Percentiles rank a stretch among this genome's conserved stretches.
Evolutionary conservation across 2,329 filamentous ascomycete species (phyloP).

Genomic region (Gliomastix tumulicola): DNA sequence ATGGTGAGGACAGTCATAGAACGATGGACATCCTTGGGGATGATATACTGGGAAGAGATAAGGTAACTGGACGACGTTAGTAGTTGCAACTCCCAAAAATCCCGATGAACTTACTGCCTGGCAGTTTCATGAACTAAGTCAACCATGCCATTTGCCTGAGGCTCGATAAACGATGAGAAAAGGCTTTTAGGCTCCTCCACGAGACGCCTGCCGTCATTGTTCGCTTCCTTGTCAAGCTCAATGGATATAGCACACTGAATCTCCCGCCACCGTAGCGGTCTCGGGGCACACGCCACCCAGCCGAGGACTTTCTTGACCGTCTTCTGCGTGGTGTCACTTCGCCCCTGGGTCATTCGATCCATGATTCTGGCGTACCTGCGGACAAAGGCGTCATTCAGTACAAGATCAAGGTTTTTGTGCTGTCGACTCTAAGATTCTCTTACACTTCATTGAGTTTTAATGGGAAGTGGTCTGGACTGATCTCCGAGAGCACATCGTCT

Average conservation of each 20-base stretch:
- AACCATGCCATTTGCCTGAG: conserved; percentile 5
- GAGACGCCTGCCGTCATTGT: not conserved
- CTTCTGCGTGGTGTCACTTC: not conserved
- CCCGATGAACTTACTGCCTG: conserved; percentile 2
- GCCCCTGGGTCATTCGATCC: not conserved
- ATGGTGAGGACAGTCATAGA: conserved; percentile 3
- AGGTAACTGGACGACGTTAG: not conserved
- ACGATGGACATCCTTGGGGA: not conserved
- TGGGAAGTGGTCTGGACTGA: not conserved
- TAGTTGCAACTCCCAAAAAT: not conserved
- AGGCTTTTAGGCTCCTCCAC: conserved; percentile 2
- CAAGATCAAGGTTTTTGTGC: not conserved
- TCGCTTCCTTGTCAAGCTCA: conserved; percentile 4
- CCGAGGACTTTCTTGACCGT: conserved; percentile 3
- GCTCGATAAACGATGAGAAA: conserved; percentile 6
- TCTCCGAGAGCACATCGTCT: not conserved
- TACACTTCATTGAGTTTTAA: not conserved
- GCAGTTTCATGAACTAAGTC: conserved; percentile 7
- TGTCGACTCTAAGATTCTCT: not conserved
- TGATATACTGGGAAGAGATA: not conserved
- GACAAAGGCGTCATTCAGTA: not conserved
- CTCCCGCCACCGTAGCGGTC: conserved; percentile 7
- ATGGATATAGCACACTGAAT: conserved; percentile 7
- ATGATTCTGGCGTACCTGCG: conserved; percentile 5
- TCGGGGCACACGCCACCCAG: conserved; percentile 5